Conservation (phyloP, 2,329 filamentous ascomycete genomes). For the Neoarthrinium moseri region DNA sequence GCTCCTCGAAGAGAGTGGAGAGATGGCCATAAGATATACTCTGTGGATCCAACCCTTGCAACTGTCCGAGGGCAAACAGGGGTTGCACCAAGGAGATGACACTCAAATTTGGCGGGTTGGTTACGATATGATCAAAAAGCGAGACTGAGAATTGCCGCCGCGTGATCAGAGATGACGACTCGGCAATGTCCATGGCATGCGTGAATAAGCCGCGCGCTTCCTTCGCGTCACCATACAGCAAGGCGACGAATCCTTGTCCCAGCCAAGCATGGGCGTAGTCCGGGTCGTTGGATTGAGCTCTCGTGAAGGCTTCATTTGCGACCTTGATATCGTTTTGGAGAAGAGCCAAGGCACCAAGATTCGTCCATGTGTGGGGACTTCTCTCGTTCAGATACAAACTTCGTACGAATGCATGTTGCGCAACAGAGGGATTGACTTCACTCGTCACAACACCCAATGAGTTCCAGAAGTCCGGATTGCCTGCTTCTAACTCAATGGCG, state of each 20-base stretch:
- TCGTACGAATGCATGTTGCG: conserved; percentile 90
- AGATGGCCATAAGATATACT: conserved; percentile 77
- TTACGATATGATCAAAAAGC: conserved; percentile 77
- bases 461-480: conserved; percentile 97
- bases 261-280: conserved; percentile 94
- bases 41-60: conserved; percentile 67
- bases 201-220: conserved; percentile 86
- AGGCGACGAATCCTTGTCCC: conserved; percentile 83
- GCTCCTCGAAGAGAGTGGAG: conserved; percentile 76
- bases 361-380: conserved; percentile 83
- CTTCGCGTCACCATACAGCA: conserved; percentile 68
- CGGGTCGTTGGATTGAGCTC: conserved; percentile 90
- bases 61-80: conserved; percentile 82
- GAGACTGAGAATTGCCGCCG: conserved; percentile 79
- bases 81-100: conserved; percentile 75
- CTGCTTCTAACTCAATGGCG: conserved; percentile 91
- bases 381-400: conserved; percentile 91
- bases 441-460: conserved; percentile 89
- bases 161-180: conserved; percentile 69
- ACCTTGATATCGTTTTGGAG: conserved; percentile 79
- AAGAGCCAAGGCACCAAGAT: conserved; percentile 83
- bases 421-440: conserved; percentile 78
- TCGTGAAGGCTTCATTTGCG: conserved; percentile 87
- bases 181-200: conserved; percentile 90
- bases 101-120: conserved; percentile 48